Evolutionary conservation across 1,284 basidiomycete genomes (phyloP).

Genomic region (Austroboletus niveus): DNA sequence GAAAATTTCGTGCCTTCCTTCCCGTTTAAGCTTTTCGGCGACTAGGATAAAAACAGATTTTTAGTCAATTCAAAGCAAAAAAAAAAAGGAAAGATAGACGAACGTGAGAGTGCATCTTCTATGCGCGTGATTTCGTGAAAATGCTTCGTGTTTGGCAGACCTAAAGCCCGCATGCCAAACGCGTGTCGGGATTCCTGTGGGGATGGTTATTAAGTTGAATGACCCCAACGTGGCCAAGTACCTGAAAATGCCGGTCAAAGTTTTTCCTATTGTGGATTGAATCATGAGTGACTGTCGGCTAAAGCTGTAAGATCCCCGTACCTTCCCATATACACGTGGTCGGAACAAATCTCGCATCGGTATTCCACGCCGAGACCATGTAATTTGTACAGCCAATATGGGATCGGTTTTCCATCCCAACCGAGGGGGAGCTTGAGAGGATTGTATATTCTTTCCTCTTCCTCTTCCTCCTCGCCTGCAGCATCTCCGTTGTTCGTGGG

Average conservation of each 20-base stretch:
- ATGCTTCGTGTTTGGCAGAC: slow-evolving; percentile 97
- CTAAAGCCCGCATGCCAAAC: slow-evolving; percentile 97
- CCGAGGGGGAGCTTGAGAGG: slow-evolving; percentile 96
- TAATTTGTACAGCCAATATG: slow-evolving; percentile 98
- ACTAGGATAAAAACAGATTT: slow-evolving; percentile 46
- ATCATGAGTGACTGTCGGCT: slow-evolving; percentile 12
- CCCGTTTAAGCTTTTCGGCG: slow-evolving; percentile 93
- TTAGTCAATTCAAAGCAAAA: slow-evolving; percentile 1
- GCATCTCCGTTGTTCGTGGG: slow-evolving; percentile 46
- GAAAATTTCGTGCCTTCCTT: slow-evolving; percentile 88
- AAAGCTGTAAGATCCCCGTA: slow-evolving; percentile 34
- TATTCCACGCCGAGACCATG: slow-evolving; percentile 98
- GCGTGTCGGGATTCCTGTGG: slow-evolving; percentile 90
- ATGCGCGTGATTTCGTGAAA: slow-evolving; percentile 99
- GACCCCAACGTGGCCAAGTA: slow-evolving; percentile 24
- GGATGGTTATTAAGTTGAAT: slow-evolving; percentile 16
- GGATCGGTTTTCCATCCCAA: slow-evolving; percentile 98
- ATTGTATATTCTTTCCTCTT: slow-evolving; percentile 95
- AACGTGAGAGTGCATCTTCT: slow-evolving; percentile 91
- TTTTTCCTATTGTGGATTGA: slow-evolving; percentile 66
- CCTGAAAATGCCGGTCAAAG: slow-evolving; percentile 91
- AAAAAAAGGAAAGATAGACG: slow-evolving; percentile 33
- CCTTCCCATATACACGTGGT: slow-evolving; percentile 94
- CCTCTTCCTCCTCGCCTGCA: slow-evolving; percentile 82
- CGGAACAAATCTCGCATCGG: slow-evolving; percentile 96